Base-by-base conservation (phyloP, 768 basidiomycete genomes). In the Tephrocybe sp. region DNA sequence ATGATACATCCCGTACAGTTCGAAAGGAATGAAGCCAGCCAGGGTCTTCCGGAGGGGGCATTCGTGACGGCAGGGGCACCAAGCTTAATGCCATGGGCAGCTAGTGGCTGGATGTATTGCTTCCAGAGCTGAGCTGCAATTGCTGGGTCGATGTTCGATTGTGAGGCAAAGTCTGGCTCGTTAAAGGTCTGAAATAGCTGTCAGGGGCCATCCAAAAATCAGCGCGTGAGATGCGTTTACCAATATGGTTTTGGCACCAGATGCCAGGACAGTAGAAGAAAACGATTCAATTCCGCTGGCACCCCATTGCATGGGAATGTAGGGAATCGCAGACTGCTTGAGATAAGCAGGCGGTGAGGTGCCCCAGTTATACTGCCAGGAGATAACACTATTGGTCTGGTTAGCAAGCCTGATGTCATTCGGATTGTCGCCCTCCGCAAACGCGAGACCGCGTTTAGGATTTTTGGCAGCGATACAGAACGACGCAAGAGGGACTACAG, bases 291-390 rank as follows among this genome's bases (percentile, higher is more conserved):
- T 64, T 24, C 66, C 62, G 25, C 42, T 47, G 3, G 59, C 45
- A 20, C 71, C 71, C 71, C 71, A 73, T 55, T 72, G 71, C 72
- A 73, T 73, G 0, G 72, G 72, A 23, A 73, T 64, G 48, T 68
- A 72, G 25, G 62, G 59, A 41, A 73, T 65, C 3, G 57, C 58
- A 9, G 67, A 66, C 42, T 62, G 55, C 15, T 59, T 53, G 14
- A 72, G 57, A 51, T 65, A 66, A 25, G 49, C 51, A n/a, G 70
- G 66, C 3, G 68, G 63, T 5, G 65, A 55, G 11, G 59, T 40
- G 15, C 70, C 69, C 87, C 71, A 72, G 49, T 72, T 60, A 39
- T 72, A 86, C 8, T 79, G 47, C 70, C 70, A 72, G 6, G 70
- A 68, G 2, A 71, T 52, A 5, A 61, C 60, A 43, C 67, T 70